phyloP scores from a whole-genome alignment of 306 rosid species.

The Nissolia schottii region DNA sequence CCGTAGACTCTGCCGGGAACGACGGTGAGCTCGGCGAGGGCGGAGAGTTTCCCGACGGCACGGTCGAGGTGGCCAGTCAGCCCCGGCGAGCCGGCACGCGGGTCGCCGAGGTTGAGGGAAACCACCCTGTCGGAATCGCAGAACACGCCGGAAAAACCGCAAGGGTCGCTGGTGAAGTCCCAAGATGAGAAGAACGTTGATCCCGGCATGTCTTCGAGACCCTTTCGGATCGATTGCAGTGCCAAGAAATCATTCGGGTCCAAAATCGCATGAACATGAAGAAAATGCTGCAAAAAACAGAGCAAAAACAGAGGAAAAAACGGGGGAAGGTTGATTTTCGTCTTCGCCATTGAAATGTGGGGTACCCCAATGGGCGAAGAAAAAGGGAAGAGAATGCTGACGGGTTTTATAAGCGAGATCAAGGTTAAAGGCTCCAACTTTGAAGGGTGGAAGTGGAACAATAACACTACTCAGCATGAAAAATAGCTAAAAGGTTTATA shows the following conservation, averaged over 20 bases:
- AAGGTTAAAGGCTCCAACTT: constrained; percentile 42
- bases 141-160: constrained; percentile 84
- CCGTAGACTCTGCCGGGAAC: constrained; percentile 89
- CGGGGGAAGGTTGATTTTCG: neutral
- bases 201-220: constrained; percentile 74
- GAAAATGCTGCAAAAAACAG: constrained; percentile 28
- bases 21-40: constrained; percentile 75
- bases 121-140: constrained; percentile 76
- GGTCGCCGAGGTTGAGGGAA: constrained; percentile 92
- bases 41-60: constrained; percentile 69
- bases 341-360: constrained; percentile 42
- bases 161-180: constrained; percentile 98
- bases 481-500: neutral
- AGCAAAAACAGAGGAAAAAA: constrained; percentile 20
- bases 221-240: constrained; percentile 74
- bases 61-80: constrained; percentile 71
- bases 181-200: constrained; percentile 78
- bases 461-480: constrained; percentile 2
- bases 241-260: constrained; percentile 91
- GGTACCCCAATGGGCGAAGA: neutral
- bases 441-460: neutral
- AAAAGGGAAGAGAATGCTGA: constrained; percentile 11
- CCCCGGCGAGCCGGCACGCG: constrained; percentile 83
- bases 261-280: constrained; percentile 47
- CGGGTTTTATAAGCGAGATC: neutral